Conservation (phyloP, 2,329 filamentous ascomycete species). For the Colletotrichum gigasporum region DNA sequence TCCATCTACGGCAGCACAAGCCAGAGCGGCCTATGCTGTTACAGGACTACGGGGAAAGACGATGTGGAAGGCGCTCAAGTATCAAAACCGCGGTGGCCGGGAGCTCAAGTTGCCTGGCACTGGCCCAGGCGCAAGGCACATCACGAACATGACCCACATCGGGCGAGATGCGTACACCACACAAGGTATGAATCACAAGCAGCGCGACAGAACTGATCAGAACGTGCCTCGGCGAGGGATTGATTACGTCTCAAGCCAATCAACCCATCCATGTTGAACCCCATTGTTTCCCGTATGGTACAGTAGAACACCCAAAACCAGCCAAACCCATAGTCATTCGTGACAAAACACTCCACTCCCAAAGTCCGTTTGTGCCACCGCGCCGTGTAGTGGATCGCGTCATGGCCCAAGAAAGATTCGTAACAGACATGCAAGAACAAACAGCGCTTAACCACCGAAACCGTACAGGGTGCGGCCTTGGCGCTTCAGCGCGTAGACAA, state of each 20-base stretch:
- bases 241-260: constrained; percentile 31
- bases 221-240: constrained; percentile 32
- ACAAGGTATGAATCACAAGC: not conserved
- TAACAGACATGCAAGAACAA: constrained; percentile 45
- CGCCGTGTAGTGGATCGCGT: constrained; percentile 27
- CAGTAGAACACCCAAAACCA: constrained; percentile 54
- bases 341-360: constrained; percentile 48
- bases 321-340: constrained; percentile 53
- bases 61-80: too few relatives aligned
- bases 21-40: not conserved
- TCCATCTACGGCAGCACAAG: too few relatives aligned
- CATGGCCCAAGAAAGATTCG: constrained; percentile 41
- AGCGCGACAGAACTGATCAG: too few relatives aligned
- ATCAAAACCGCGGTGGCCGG: too few relatives aligned
- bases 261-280: constrained; percentile 41
- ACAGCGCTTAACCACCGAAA: constrained; percentile 80
- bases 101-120: too few relatives aligned
- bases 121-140: too few relatives aligned
- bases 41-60: too few relatives aligned
- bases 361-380: constrained; percentile 28
- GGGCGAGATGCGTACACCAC: too few relatives aligned
- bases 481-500: constrained; percentile 75
- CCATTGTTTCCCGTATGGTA: constrained; percentile 53
- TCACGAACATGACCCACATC: too few relatives aligned
- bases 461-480: constrained; percentile 84